Base-by-base conservation (phyloP, 495 filamentous ascomycete species). In the Friedmanniomyces endolithicus region DNA sequence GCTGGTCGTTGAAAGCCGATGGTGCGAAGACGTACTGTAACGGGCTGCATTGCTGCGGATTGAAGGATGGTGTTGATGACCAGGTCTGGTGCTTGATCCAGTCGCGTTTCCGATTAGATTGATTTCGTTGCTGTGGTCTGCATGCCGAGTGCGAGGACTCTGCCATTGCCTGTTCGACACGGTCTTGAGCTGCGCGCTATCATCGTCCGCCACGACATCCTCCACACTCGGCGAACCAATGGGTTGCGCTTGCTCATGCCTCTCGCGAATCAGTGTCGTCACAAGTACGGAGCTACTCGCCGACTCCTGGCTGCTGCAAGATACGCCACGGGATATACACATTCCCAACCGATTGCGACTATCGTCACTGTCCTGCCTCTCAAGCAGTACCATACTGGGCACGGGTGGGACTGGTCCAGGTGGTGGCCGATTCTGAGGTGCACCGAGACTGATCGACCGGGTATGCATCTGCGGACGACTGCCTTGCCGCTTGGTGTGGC, bases 341-440 rank as follows among this genome's bases (percentile, higher is more conserved):
- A 59, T 16, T 6, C 52, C 60, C 50, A 57, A 48, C 1, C 49
- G 31, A 11, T 55, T 29, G 11, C 34, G 16, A 46, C 35, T 55
- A 11, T 51, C 33, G 19, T 60, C 56, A 33, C 16, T 41, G 20
- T 23, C 39, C 4, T 34, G 29, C 22, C 23, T 43, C 6, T n/a
- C 11, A 6, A 23, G 52, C 12, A 53, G 48, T 19, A 17, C 16
- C 6, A 45, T 41, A 3, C 3, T 23, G 27, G 63, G 63, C 23
- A 65, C 22, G 17, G 60, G 60, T 25, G 63, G 63, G 2, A 65
- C 60, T 6, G 63, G 63, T 24, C 46, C 49, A 17, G 43, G 50
- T 1, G 63, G 63, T 7, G 57, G 56, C 17, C 48, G 33, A 45
- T 29, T 59, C 24, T 44, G 46, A 12, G 53, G 57, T 14, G 31